Evolutionary conservation across 768 basidiomycete genomes (phyloP).

Genomic region (Trametes elegans): DNA sequence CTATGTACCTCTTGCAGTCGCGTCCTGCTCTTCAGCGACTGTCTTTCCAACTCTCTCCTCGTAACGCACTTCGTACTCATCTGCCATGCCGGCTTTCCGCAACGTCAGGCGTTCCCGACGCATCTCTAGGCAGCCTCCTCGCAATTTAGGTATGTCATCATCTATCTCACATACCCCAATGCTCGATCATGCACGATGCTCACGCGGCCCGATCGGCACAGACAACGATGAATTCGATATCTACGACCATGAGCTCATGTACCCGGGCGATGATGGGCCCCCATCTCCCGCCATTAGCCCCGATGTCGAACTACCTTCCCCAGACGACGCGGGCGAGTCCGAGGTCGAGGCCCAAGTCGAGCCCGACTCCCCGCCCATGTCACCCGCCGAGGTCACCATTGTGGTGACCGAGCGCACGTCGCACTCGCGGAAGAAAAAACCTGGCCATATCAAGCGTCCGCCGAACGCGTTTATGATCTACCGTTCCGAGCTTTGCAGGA

Average conservation of each 20-base stretch:
- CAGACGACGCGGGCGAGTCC: conserved; percentile 8
- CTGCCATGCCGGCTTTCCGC: conserved; percentile 33
- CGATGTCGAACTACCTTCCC: conserved; percentile 5
- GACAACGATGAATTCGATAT: conserved; percentile 30
- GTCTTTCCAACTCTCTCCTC: conserved; percentile 6
- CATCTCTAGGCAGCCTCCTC: conserved; percentile 40
- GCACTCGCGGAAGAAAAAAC: conserved; percentile 40
- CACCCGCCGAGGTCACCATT: conserved; percentile 16
- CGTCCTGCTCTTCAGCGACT: conserved; percentile 12
- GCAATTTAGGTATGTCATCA: conserved; percentile 31
- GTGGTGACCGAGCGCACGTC: conserved; percentile 35
- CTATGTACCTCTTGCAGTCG: conserved; percentile 5
- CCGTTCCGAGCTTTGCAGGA: conserved; percentile 65
- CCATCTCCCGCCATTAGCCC: conserved; percentile 17
- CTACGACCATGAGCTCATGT: conserved; percentile 23
- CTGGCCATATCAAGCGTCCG: conserved; percentile 62
- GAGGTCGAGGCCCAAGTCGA: conserved; percentile 9
- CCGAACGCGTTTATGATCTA: conserved; percentile 87
- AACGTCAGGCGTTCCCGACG: conserved; percentile 43
- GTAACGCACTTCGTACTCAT: not conserved
- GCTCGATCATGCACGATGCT: conserved; percentile 1
- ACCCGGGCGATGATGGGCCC: conserved; percentile 17
- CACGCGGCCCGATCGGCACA: conserved; percentile 15
- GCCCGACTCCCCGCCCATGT: conserved; percentile 1
- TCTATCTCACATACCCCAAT: not conserved